Evolutionary conservation across 768 basidiomycete species (phyloP).

Genomic region (Leccinum boreale): DNA sequence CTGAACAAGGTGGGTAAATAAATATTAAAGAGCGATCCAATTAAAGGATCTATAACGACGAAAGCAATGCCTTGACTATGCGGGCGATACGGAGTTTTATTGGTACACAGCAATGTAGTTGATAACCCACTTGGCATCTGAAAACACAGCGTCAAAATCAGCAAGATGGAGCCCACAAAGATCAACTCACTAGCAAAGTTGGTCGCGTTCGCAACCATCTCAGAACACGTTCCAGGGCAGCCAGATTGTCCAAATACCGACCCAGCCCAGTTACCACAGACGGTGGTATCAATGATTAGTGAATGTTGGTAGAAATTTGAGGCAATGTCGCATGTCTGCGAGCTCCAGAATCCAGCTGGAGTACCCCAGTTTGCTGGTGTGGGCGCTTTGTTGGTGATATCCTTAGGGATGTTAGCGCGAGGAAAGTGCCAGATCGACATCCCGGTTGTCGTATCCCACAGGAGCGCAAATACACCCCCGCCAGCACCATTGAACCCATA

Average conservation of each 20-base stretch:
- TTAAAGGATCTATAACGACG: not conserved
- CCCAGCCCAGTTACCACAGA: slow-evolving; percentile 33
- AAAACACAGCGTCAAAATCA: slow-evolving; percentile 2
- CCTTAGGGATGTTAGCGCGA: slow-evolving; percentile 47
- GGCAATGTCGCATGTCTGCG: slow-evolving; percentile 45
- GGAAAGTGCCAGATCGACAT: slow-evolving; percentile 59
- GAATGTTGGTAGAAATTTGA: slow-evolving; percentile 52
- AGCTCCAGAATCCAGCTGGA: slow-evolving; percentile 51
- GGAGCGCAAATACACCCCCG: slow-evolving; percentile 55
- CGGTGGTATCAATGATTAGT: slow-evolving; percentile 40
- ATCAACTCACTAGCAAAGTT: slow-evolving; percentile 47
- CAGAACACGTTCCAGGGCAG: slow-evolving; percentile 42
- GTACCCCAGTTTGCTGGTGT: slow-evolving; percentile 49
- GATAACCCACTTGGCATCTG: slow-evolving; percentile 56
- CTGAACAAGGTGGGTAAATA: slow-evolving; percentile 2
- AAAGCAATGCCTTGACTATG: not conserved
- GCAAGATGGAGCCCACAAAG: not conserved
- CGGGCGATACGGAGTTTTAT: not conserved
- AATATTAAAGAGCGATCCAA: not conserved
- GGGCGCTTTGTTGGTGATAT: slow-evolving; percentile 45
- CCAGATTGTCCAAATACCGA: slow-evolving; percentile 26
- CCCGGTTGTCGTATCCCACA: slow-evolving; percentile 46
- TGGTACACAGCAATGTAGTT: slow-evolving; percentile 57
- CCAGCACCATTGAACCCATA: slow-evolving; percentile 30
- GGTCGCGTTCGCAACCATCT: slow-evolving; percentile 49